Evolutionary conservation across 2,329 filamentous ascomycete genomes (phyloP), one percentile per base, ranked within the genome.

Genomic region (Epichloe elymi): DNA sequence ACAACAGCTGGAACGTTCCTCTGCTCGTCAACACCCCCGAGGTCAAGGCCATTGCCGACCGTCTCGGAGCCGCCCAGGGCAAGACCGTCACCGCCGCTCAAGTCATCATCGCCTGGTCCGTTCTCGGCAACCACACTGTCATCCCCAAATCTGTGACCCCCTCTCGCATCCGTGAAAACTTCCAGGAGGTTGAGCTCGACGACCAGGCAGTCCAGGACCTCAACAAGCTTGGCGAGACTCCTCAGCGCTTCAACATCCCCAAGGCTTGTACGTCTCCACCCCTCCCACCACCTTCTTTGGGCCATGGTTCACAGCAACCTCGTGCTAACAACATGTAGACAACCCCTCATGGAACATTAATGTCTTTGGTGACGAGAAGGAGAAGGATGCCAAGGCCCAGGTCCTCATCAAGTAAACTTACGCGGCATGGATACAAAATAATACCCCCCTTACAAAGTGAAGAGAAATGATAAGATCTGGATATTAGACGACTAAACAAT

Each of bases 81-180:
- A 66, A 63, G 68, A 58, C 58, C 44, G 67, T 70, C 53, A 71
- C 69, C 12, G 62, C 67, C 15, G 70, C 70, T 43, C 70, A 73
- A 58, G 68, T 72, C 55, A 60, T 73, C 73, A 65, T 80, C 68
- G 63, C 82, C 71, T 82, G 80, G 79, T 65, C 70, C 70, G 63
- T 74, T 68, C 58, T 74, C 43, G 67, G 79, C 58, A 82, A 80
- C 50, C 82, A 82, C 67, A 79, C 74, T 58, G 85, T 88, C 58
- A 87, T 88, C 59, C 85, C 85, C 61, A 88, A 88, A 74, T 83
- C 77, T 19, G 83, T 87, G 56, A 86, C 77, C 51, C 73, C 79
- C 47, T 72, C 73, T 36, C 78, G 85, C 52, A 88, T 89, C 58
- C 70, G 77, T 60, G 75, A 73, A 60, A 88, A 89, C 74, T 87